Evolutionary conservation across 2,329 filamentous ascomycete species (phyloP).

Genomic region (Xylariomycetidae sp.): DNA sequence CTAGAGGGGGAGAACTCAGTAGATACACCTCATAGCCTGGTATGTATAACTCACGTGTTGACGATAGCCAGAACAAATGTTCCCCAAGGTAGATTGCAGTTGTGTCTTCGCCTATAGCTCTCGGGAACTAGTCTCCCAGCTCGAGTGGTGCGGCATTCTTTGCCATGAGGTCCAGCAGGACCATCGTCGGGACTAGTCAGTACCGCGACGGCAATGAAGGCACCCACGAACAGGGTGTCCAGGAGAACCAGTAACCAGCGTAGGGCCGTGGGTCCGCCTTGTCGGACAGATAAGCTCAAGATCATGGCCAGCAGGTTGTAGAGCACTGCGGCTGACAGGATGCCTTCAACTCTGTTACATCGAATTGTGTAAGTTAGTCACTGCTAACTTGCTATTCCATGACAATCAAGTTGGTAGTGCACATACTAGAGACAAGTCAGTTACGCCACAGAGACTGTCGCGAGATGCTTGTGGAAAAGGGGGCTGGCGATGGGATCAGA

Average conservation of each 20-base stretch:
- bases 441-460: too few species aligned
- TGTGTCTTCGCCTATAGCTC: too few species aligned
- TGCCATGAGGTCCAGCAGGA: constrained; percentile 26
- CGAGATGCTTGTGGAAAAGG: too few species aligned
- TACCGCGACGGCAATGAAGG: constrained; percentile 38
- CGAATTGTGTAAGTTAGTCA: too few species aligned
- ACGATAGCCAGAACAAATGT: constrained; percentile 39
- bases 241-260: constrained; percentile 36
- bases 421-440: too few species aligned
- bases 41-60: constrained; percentile 35
- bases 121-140: neutral
- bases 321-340: constrained; percentile 37
- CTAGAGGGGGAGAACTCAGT: constrained; percentile 21
- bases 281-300: constrained; percentile 29
- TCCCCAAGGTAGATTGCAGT: constrained; percentile 36
- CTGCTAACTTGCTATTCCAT: too few species aligned
- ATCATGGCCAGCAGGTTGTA: constrained; percentile 36
- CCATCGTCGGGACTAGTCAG: constrained; percentile 33
- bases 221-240: constrained; percentile 34
- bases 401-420: too few species aligned
- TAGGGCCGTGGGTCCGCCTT: constrained; percentile 25
- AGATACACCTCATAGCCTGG: constrained; percentile 1
- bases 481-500: too few species aligned
- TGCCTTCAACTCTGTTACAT: constrained; percentile 41
- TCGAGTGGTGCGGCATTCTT: constrained; percentile 12